Evolutionary conservation across 331 rosid species (phyloP).

Genomic region (Malus hybrid): DNA sequence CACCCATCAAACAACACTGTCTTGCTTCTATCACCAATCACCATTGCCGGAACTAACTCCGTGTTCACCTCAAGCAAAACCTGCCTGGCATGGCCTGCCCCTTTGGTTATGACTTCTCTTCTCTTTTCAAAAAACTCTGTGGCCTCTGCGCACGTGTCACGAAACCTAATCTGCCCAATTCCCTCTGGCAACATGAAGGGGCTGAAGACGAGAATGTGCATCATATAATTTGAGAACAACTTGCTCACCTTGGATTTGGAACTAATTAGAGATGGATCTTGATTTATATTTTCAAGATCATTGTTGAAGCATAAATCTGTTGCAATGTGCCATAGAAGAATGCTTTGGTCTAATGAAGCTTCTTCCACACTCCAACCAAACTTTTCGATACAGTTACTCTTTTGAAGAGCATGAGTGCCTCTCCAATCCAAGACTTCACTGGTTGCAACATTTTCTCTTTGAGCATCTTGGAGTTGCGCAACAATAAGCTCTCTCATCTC

Average conservation of each 20-base stretch:
- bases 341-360: constrained; percentile 18
- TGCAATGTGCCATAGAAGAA: constrained; percentile 44
- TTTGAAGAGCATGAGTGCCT: neutral
- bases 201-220: constrained; percentile 15
- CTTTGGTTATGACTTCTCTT: neutral
- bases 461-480: neutral
- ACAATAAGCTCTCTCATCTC: neutral
- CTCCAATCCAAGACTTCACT: neutral
- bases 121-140: constrained; percentile 6
- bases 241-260: constrained; percentile 2
- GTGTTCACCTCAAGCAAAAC: constrained; percentile 4
- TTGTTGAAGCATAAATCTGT: constrained; percentile 21
- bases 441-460: neutral
- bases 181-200: constrained; percentile 38
- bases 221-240: constrained; percentile 25
- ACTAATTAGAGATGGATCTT: too few relatives aligned
- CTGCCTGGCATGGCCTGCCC: constrained; percentile 4
- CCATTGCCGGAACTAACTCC: neutral
- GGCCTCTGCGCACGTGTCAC: constrained; percentile 27
- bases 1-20: constrained; percentile 30
- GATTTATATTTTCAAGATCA: neutral
- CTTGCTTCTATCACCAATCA: constrained; percentile 21
- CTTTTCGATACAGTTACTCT: neutral
- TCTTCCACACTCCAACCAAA: constrained; percentile 14
- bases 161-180: constrained; percentile 24